Evolutionary conservation across 768 basidiomycete species (phyloP).

Genomic region (Calocybe cyanea): DNA sequence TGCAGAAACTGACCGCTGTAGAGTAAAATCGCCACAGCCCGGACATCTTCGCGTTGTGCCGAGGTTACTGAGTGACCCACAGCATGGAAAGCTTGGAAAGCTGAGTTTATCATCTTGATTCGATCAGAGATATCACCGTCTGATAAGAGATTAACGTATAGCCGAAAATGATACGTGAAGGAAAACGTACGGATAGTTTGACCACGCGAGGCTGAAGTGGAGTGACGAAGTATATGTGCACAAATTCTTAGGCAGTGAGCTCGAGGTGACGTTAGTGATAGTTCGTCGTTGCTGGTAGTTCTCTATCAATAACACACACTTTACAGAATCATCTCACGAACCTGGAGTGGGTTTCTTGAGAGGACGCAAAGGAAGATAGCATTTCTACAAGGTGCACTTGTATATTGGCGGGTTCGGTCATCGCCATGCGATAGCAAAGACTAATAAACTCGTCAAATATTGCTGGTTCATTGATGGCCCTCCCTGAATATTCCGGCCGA

Average conservation of each 20-base stretch:
- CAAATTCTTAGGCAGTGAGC: conserved; percentile 81
- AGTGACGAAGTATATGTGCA: conserved; percentile 72
- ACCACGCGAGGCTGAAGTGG: conserved; percentile 52
- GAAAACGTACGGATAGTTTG: conserved; percentile 46
- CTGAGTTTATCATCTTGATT: conserved; percentile 57
- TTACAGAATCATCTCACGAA: conserved; percentile 12
- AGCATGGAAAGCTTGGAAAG: conserved; percentile 57
- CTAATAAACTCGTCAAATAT: conserved; percentile 90
- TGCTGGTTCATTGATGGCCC: conserved; percentile 72
- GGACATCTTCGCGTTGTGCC: conserved; percentile 66
- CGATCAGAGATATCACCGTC: conserved; percentile 56
- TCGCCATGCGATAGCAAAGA: conserved; percentile 83
- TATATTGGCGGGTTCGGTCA: conserved; percentile 75
- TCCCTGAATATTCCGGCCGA: conserved; percentile 74
- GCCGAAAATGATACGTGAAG: neutral
- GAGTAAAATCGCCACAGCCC: conserved; percentile 73
- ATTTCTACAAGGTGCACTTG: conserved; percentile 73
- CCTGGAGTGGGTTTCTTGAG: conserved; percentile 26
- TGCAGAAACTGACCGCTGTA: conserved; percentile 57
- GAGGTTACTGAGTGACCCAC: conserved; percentile 56
- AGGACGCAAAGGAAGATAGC: conserved; percentile 52
- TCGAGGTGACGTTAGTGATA: conserved; percentile 42
- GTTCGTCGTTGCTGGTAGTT: conserved; percentile 26
- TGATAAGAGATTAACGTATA: conserved; percentile 18
- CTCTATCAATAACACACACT: neutral